phyloP scores from a whole-genome alignment of 2,329 filamentous ascomycete species.

The Fonsecaea pugnacius region DNA sequence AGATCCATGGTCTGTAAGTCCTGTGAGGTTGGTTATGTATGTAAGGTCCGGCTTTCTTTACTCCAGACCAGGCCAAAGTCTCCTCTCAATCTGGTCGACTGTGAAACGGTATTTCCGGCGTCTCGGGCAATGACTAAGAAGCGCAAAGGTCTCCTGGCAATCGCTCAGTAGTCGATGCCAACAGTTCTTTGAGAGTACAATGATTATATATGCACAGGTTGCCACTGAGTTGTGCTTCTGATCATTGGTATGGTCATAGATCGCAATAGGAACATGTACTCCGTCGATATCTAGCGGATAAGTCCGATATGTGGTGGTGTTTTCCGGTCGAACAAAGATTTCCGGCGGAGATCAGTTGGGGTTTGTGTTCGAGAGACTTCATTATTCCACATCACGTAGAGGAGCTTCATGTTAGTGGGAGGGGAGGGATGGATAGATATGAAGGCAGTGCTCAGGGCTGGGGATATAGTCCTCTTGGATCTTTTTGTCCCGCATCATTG shows the following conservation, averaged over 20 bases:
- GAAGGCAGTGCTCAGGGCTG: neutral
- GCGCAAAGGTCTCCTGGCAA: neutral
- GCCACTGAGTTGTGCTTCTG: neutral
- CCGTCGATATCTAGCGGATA: slow-evolving; percentile 14
- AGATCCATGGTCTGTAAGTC: slow-evolving; percentile 34
- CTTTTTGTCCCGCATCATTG: neutral
- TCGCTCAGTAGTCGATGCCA: neutral
- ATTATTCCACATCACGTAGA: neutral
- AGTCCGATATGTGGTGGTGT: slow-evolving; percentile 16
- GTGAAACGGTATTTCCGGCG: neutral
- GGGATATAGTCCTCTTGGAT: neutral
- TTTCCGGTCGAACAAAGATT: slow-evolving; percentile 3
- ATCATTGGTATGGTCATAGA: neutral
- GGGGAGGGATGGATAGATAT: neutral
- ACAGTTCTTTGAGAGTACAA: neutral
- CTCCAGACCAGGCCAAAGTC: neutral
- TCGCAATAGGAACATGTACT: neutral
- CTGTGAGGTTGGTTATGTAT: neutral
- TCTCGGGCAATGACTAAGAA: neutral
- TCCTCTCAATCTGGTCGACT: neutral
- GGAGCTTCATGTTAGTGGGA: neutral
- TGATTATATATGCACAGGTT: neutral
- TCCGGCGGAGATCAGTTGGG: neutral
- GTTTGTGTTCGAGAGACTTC: neutral
- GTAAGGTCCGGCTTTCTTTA: neutral